Evolutionary conservation across 2,329 filamentous ascomycete genomes (phyloP).

Genomic region (Leptoxyphium fumago): DNA sequence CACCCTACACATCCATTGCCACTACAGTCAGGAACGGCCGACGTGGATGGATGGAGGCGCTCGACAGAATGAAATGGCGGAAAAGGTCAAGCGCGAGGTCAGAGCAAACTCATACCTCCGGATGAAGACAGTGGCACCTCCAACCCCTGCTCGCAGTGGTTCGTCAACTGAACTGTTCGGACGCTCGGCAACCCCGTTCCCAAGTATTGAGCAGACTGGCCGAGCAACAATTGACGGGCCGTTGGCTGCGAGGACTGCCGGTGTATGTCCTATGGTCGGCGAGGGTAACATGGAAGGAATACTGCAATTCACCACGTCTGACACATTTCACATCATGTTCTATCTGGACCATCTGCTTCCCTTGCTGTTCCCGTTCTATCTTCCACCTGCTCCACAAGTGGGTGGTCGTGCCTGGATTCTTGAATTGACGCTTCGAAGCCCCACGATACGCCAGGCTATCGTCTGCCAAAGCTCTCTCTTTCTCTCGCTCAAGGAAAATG

Average conservation of each 20-base stretch:
- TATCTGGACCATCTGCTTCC: constrained; percentile 50
- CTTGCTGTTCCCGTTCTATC: constrained; percentile 49
- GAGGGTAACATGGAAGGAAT: too few species aligned
- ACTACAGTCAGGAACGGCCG: constrained; percentile 36
- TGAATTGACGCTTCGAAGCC: constrained; percentile 41
- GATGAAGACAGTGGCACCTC: too few species aligned
- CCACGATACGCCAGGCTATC: constrained; percentile 42
- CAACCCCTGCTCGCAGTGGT: too few species aligned
- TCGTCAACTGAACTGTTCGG: too few species aligned
- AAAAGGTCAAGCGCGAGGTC: constrained; percentile 42
- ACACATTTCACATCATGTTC: constrained; percentile 29
- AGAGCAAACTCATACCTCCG: constrained; percentile 39
- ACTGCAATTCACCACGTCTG: background rate
- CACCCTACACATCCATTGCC: constrained; percentile 41
- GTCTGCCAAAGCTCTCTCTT: constrained; percentile 45
- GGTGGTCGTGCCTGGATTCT: constrained; percentile 47
- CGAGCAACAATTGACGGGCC: too few species aligned
- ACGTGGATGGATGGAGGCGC: constrained; percentile 43
- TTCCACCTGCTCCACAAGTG: constrained; percentile 34
- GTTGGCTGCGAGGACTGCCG: too few species aligned
- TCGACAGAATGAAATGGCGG: constrained; percentile 15
- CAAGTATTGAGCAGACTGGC: too few species aligned
- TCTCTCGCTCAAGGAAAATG: constrained; percentile 10
- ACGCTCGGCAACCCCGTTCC: too few species aligned
- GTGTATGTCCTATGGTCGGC: too few species aligned